Evolutionary conservation across 352 stramenopile genomes (phyloP).

Genomic region (Phytophthora boehmeriae): DNA sequence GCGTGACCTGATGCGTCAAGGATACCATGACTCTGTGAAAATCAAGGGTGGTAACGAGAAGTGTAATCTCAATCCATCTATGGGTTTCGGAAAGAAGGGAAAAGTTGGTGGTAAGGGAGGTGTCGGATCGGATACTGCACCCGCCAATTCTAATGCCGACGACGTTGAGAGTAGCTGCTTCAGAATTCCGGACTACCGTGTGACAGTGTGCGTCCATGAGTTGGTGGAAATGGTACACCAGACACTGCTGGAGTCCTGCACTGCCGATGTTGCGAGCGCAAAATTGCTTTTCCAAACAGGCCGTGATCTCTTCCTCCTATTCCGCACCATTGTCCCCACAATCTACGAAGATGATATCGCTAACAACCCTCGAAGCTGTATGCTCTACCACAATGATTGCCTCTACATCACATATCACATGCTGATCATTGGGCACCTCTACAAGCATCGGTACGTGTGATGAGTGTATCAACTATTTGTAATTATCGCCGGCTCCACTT

Average conservation of each 20-base stretch:
- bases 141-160: slow-evolving; percentile 14
- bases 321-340: slow-evolving; percentile 67
- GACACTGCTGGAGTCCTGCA: slow-evolving; percentile 69
- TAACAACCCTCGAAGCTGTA: slow-evolving; percentile 65
- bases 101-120: slow-evolving; percentile 20
- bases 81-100: slow-evolving; percentile 44
- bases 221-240: slow-evolving; percentile 69
- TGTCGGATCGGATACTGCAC: slow-evolving; percentile 6
- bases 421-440: slow-evolving; percentile 70
- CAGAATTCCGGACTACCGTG: slow-evolving; percentile 64
- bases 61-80: slow-evolving; percentile 55
- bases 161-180: slow-evolving; percentile 64
- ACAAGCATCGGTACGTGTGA: slow-evolving; percentile 65
- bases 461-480: background rate
- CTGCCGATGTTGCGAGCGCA: slow-evolving; percentile 40
- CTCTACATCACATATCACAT: slow-evolving; percentile 85
- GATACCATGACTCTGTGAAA: slow-evolving; percentile 73
- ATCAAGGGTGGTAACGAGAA: slow-evolving; percentile 54
- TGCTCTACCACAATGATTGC: slow-evolving; percentile 89
- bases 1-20: slow-evolving; percentile 57
- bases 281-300: slow-evolving; percentile 82
- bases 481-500: background rate
- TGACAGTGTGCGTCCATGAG: slow-evolving; percentile 61
- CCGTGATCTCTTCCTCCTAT: slow-evolving; percentile 78
- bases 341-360: slow-evolving; percentile 71